phyloP scores from a whole-genome alignment of 176 grass and related monocot genomes.

The Calamus simplicifolius region DNA sequence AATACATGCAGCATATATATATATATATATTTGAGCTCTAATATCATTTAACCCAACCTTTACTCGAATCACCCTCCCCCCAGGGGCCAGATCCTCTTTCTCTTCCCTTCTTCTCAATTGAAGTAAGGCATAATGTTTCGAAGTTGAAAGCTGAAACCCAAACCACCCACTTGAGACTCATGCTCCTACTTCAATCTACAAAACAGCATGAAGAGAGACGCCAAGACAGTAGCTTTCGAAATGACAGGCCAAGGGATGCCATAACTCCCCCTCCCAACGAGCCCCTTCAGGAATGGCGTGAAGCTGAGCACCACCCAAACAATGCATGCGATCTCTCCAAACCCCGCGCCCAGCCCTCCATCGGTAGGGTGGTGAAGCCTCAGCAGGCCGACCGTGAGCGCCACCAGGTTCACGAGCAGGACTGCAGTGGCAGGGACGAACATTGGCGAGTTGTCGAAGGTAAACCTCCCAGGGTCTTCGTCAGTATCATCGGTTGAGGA shows the following conservation, averaged over 20 bases:
- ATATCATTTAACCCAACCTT: too few relatives aligned
- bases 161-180: too few relatives aligned
- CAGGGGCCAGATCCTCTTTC: too few relatives aligned
- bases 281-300: constrained; percentile 41
- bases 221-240: constrained; percentile 23
- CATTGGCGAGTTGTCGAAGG: constrained; percentile 38
- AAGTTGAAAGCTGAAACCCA: too few relatives aligned
- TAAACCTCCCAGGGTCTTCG: constrained; percentile 24
- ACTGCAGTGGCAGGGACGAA: constrained; percentile 32
- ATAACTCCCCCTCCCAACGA: constrained; percentile 29
- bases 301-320: constrained; percentile 38
- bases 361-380: background rate
- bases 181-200: background rate
- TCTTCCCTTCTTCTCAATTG: too few relatives aligned
- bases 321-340: constrained; percentile 27
- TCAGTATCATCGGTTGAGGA: background rate
- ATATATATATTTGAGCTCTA: too few relatives aligned
- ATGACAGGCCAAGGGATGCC: constrained; percentile 39
- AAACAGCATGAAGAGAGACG: constrained; percentile 26
- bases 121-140: too few relatives aligned
- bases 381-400: background rate
- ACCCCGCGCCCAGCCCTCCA: background rate
- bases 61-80: too few relatives aligned
- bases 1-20: too few relatives aligned
- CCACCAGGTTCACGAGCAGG: constrained; percentile 6